Conservation (phyloP, 1,139 yeast species). For the Hyphopichia khmerensis region DNA sequence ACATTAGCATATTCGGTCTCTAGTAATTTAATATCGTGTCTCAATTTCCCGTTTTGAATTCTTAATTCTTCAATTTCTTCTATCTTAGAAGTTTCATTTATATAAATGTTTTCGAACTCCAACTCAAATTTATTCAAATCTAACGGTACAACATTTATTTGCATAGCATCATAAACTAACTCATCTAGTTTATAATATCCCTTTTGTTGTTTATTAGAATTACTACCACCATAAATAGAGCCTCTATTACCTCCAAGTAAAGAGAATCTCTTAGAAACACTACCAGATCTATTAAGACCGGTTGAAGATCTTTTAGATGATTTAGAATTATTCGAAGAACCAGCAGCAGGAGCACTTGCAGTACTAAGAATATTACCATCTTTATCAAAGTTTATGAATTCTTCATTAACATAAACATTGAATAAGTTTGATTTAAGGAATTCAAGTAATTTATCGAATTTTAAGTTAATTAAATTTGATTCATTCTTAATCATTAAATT, state of each 20-base stretch:
- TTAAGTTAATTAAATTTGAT: conserved; percentile 52
- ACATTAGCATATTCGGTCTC: conserved; percentile 69
- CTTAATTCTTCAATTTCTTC: conserved; percentile 69
- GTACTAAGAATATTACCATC: conserved; percentile 13
- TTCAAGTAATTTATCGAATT: conserved; percentile 72
- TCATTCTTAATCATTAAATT: conserved; percentile 74
- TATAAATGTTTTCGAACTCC: conserved; percentile 75
- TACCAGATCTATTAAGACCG: conserved; percentile 12
- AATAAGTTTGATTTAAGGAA: conserved; percentile 80
- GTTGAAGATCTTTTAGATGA: conserved; percentile 1
- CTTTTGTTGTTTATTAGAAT: conserved; percentile 2
- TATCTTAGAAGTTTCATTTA: conserved; percentile 63
- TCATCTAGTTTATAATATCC: conserved; percentile 62
- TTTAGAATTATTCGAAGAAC: not conserved
- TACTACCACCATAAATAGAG: conserved; percentile 5
- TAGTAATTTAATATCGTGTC: conserved; percentile 69
- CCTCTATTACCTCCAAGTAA: conserved; percentile 16
- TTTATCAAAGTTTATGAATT: conserved; percentile 23
- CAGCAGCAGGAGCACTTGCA: conserved; percentile 3
- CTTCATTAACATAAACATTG: conserved; percentile 58
- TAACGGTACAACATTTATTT: conserved; percentile 68
- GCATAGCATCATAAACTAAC: conserved; percentile 78
- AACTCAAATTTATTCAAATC: conserved; percentile 64
- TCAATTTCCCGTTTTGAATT: conserved; percentile 66
- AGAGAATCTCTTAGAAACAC: conserved; percentile 17